Conservation (phyloP, 2,329 filamentous ascomycete species). For the Hypoxylon sp. region DNA sequence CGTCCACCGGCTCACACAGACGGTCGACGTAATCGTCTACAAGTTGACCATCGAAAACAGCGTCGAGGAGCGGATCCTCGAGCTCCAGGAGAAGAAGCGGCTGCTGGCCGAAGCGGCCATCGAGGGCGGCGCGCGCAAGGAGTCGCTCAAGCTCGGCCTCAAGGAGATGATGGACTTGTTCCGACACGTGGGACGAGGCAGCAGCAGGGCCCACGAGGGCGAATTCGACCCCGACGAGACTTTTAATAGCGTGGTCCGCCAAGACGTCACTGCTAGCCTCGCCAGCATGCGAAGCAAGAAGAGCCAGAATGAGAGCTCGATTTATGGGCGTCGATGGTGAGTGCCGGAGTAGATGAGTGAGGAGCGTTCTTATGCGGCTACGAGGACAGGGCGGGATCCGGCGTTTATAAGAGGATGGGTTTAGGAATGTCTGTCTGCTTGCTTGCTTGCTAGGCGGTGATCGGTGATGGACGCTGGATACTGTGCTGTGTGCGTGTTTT, state of each 20-base stretch:
- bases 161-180: slow-evolving; percentile 95
- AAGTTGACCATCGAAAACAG: slow-evolving; percentile 88
- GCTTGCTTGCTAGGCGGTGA: background rate
- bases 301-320: slow-evolving; percentile 52
- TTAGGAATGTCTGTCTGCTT: background rate
- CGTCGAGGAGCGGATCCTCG: slow-evolving; percentile 95
- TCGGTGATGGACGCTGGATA: background rate
- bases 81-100: slow-evolving; percentile 92
- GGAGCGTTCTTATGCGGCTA: background rate
- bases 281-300: slow-evolving; percentile 47
- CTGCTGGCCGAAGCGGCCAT: slow-evolving; percentile 92
- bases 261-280: slow-evolving; percentile 42
- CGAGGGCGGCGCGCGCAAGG: slow-evolving; percentile 79
- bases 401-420: slow-evolving; percentile 1
- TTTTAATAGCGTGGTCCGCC: slow-evolving; percentile 30
- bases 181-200: slow-evolving; percentile 70
- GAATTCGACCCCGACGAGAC: slow-evolving; percentile 52
- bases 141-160: slow-evolving; percentile 85
- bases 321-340: slow-evolving; percentile 60
- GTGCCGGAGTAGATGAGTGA: background rate
- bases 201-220: slow-evolving; percentile 58
- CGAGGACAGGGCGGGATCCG: background rate
- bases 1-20: slow-evolving; percentile 98
- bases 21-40: slow-evolving; percentile 93
- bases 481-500: slow-evolving; percentile 3